Base-by-base conservation (phyloP, 441 rosid species). In the Omphalea diandra region DNA sequence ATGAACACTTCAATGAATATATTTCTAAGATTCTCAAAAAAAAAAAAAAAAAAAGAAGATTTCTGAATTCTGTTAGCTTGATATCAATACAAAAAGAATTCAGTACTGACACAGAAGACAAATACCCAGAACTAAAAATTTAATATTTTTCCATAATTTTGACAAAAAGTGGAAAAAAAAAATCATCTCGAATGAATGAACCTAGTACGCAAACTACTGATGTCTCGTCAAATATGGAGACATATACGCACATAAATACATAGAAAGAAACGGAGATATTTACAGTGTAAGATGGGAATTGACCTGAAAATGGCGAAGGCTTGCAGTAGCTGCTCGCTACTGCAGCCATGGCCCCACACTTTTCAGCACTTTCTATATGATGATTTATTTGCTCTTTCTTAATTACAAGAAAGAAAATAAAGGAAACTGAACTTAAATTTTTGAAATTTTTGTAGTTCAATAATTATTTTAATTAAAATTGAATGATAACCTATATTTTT, bases 221-320 rank as follows among this genome's bases (percentile, higher is more conserved):
- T 46, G 7, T 18, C n/a, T 10, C 7, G 41, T 33, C 24, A 59
- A 14, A 10, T 2, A 40, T 12, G 40, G 2, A 52, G 46, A 17
- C 22, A 44, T 3, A 56, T 18, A n/a, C 0, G 17, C n/a, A 58
- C 20, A 66, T 20, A 62, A 3, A 55, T 40, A 43, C 26, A 47
- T 49, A 65, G 56, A 69, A 47, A 43, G 63, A 40, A 50, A 53
- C 18, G n/a, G 31, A 54, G 58, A 67, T 36, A 65, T 83, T 72
- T 74, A 87, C 94, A 50, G 60, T 60, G 76, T 41, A 77, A 52
- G 75, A 67, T 47, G 83, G 77, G 63, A 79, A 80, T 59, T 78
- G 83, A 72, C 83, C 79, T 70, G 76, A 75, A 76, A 88, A 88
- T 63, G 85, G 88, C 35, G 88, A 85, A 65, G 91, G 87, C 72